A percentile compares a stretch with the other conserved stretches of the same genome.
These are phyloP conservation scores for Lachnellula cervina DNA, from an alignment of 2,329 filamentous ascomycete species.

Conservation along the genomic window DNA sequence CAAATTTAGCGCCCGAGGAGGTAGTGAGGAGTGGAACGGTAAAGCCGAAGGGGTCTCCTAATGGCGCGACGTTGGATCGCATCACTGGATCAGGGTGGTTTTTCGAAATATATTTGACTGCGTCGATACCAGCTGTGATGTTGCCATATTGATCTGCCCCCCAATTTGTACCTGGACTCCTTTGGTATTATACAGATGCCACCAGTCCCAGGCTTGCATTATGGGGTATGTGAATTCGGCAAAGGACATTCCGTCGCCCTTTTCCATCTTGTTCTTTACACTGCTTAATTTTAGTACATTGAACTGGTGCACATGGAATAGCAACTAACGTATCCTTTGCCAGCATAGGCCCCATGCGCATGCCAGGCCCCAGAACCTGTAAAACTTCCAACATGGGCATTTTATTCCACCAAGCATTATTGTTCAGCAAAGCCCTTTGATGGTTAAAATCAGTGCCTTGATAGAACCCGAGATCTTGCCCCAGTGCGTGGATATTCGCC, in stretches of 20 bases:
- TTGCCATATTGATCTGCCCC: constrained; percentile 94
- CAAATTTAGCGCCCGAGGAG: constrained; percentile 81
- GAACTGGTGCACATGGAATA: not conserved
- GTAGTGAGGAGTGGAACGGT: constrained; percentile 89
- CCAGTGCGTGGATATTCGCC: constrained; percentile 64
- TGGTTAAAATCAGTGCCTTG: constrained; percentile 61
- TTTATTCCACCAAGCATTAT: constrained; percentile 75
- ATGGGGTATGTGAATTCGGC: constrained; percentile 91
- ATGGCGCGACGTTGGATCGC: constrained; percentile 38
- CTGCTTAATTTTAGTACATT: constrained; percentile 20
- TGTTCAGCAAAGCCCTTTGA: constrained; percentile 68
- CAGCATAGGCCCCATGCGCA: constrained; percentile 82
- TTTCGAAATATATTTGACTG: constrained; percentile 69
- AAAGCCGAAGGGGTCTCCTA: constrained; percentile 65
- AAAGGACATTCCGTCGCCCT: constrained; percentile 88
- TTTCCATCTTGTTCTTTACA: constrained; percentile 77
- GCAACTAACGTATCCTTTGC: constrained; percentile 73
- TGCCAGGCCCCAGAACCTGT: constrained; percentile 64
- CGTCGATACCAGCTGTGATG: constrained; percentile 84
- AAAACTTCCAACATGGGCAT: constrained; percentile 70
- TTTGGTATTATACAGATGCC: constrained; percentile 69
- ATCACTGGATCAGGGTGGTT: constrained; percentile 46
- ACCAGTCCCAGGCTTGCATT: constrained; percentile 96
- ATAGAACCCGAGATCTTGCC: constrained; percentile 58
- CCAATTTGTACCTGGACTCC: constrained; percentile 83